Base-by-base conservation (phyloP, 345 rosid genomes). In the Noccaea caerulescens region DNA sequence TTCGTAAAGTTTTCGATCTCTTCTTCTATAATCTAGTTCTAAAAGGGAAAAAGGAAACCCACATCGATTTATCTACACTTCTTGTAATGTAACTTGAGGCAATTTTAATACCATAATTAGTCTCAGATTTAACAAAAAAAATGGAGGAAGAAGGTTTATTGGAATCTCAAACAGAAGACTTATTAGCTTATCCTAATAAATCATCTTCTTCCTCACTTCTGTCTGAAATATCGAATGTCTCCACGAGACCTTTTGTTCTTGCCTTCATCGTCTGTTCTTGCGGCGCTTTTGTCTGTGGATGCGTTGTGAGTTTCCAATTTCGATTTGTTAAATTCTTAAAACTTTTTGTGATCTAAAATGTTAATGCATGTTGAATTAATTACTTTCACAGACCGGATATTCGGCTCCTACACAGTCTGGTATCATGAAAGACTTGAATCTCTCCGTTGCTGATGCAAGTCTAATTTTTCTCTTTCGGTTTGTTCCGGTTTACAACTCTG, bases 401-500 rank as follows among this genome's bases (percentile, higher is more conserved):
- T 52, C 80, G 0, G 76, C 80, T 43, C 80, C 80, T 18, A 58
- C 80, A 41, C 76, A 76, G 44, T 57, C 80, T 0, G 30, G 68
- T 47, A 76, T 76, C 51, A 76, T 70, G 68, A 50, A 76, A 51
- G 80, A 76, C 62, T 63, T 76, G 76, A 71, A 71, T 65, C 76
- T 76, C 54, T 63, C 80, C 23, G 27, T 50, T 1, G 76, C 80
- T 57, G 76, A 76, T 69, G 80, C 8, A 70, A 76, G 71, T 41
- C 60, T 49, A 27, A 4, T 50, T 67, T 67, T 33, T 1, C 32
- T 62, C 7, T 61, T 37, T 53, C 18, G 64, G 64, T 53, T 60
- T 53, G 43, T 25, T 53, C 13, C 27, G 72, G 37, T 51, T 58
- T 33, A 8, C 6, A 50, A 6, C 4, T 30, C 57, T 30, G 46